Conservation (phyloP, 441 rosid species). For the Aleurites moluccanus region DNA sequence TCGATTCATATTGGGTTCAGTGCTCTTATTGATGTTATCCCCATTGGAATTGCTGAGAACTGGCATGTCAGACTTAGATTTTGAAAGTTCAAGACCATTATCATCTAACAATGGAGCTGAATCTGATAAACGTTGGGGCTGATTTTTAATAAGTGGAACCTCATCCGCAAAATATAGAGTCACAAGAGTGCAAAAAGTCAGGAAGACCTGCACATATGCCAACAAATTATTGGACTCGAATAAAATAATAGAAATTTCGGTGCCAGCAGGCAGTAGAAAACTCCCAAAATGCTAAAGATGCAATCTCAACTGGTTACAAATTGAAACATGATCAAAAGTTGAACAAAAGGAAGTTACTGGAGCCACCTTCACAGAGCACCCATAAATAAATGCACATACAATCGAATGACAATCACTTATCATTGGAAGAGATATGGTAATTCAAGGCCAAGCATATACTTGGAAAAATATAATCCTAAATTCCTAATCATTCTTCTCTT, state of each 20-base stretch:
- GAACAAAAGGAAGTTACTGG: neutral
- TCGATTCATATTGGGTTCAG: constrained; percentile 36
- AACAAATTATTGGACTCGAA: constrained; percentile 1
- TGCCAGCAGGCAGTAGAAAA: neutral
- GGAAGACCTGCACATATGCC: constrained; percentile 65
- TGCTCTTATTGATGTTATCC: constrained; percentile 32
- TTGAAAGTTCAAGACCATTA: constrained; percentile 51
- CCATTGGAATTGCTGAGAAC: constrained; percentile 35
- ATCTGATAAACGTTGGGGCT: constrained; percentile 50
- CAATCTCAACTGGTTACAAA: neutral
- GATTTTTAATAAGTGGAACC: constrained; percentile 56
- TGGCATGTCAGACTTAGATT: constrained; percentile 36
- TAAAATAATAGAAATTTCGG: neutral
- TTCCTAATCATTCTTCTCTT: neutral
- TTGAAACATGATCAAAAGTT: neutral
- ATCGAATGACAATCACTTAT: neutral
- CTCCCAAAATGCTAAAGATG: neutral
- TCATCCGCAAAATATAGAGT: constrained; percentile 88
- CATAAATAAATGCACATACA: neutral
- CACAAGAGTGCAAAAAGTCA: constrained; percentile 75
- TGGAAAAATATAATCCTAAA: neutral
- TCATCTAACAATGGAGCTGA: constrained; percentile 79
- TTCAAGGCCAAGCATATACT: neutral
- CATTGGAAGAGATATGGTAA: neutral
- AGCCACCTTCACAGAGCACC: neutral